These are phyloP conservation scores for Citrus unshiu DNA, from an alignment of 345 rosid species.

Conservation along the genomic window DNA sequence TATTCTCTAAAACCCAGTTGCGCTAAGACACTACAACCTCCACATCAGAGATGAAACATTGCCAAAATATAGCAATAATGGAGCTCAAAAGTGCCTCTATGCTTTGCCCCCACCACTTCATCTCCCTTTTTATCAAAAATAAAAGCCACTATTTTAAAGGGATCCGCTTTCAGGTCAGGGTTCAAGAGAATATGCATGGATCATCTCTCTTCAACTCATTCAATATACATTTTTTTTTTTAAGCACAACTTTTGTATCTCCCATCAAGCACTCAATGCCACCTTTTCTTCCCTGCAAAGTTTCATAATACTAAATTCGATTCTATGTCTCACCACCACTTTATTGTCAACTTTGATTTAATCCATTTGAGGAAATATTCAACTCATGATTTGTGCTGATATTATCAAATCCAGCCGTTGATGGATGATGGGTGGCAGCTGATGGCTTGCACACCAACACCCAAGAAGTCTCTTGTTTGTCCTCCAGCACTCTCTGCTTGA, in stretches of 20 bases:
- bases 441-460: conserved; percentile 76
- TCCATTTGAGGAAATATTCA: conserved; percentile 6
- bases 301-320: conserved; percentile 12
- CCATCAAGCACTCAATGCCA: conserved; percentile 22
- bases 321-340: conserved; percentile 2
- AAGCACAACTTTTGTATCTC: conserved; percentile 19
- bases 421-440: conserved; percentile 51
- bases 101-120: conserved; percentile 36
- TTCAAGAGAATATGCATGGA: conserved; percentile 45
- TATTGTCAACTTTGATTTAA: conserved; percentile 16
- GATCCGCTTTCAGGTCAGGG: conserved; percentile 25
- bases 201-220: conserved; percentile 18
- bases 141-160: conserved; percentile 29
- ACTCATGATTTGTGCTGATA: neutral
- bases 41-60: conserved; percentile 22
- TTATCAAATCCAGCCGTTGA: conserved; percentile 69
- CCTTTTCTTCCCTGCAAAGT: conserved; percentile 37
- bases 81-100: conserved; percentile 36
- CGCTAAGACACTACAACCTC: conserved; percentile 23
- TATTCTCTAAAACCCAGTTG: conserved; percentile 3
- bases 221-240: neutral
- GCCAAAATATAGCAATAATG: conserved; percentile 35
- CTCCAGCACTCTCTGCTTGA: conserved; percentile 35
- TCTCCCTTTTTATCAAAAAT: conserved; percentile 21
- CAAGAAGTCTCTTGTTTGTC: conserved; percentile 89